These are phyloP conservation scores for Oenanthe sinensis DNA, from an alignment of 129 eudicot genomes.

Conservation along the genomic window DNA sequence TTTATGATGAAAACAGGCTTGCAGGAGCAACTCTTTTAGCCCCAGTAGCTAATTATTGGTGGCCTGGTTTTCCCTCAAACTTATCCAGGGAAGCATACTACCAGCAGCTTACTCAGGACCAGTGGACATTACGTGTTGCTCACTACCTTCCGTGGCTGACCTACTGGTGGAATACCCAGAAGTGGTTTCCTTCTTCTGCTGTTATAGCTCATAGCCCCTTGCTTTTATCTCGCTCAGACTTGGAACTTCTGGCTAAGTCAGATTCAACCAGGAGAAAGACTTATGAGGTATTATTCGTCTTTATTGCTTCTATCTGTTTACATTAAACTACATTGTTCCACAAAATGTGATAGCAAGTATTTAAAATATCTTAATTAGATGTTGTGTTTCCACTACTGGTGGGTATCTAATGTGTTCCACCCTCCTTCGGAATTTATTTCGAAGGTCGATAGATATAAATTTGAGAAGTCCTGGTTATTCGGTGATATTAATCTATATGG, in stretches of 20 bases:
- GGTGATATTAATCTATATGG: neutral
- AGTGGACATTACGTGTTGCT: conserved; percentile 40
- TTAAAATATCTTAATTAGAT: neutral
- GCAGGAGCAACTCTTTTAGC: conserved; percentile 36
- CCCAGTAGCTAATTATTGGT: conserved; percentile 42
- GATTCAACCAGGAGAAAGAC: neutral
- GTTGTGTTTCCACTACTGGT: neutral
- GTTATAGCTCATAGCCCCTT: conserved; percentile 7
- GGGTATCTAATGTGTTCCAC: neutral
- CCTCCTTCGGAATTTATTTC: neutral
- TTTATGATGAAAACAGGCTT: conserved; percentile 22
- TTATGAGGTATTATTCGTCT: conserved; percentile 4
- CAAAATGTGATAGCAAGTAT: neutral
- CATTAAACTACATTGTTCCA: neutral
- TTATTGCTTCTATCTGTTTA: neutral
- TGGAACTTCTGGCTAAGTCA: conserved; percentile 11
- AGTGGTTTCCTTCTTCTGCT: conserved; percentile 30
- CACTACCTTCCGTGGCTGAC: conserved; percentile 41
- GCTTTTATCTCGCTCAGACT: conserved; percentile 15
- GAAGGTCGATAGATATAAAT: neutral
- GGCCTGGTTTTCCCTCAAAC: conserved; percentile 34
- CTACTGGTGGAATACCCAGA: conserved; percentile 51
- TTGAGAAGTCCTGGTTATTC: neutral
- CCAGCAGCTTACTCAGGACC: conserved; percentile 24
- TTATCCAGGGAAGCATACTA: conserved; percentile 17